Evolutionary conservation across 805 yeast species (phyloP), one percentile per base, ranked within the genome.

Genomic region (Danielia reshetovae): DNA sequence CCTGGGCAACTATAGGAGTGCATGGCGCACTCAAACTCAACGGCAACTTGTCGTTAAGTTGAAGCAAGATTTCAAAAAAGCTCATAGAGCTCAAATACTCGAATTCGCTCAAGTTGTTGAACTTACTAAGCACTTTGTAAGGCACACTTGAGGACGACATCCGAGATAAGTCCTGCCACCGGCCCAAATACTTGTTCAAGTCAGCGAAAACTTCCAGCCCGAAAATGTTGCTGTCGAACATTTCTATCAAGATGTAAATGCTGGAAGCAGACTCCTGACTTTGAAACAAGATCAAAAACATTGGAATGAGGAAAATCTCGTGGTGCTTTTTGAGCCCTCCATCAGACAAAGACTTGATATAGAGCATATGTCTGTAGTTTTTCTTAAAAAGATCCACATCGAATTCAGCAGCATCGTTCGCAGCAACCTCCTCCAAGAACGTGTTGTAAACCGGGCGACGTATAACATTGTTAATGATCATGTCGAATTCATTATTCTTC

Each of bases 1-100:
- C 32, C 18, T 45, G 46, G 2, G 42, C 39, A 13, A 52, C 27
- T 5, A 64, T 50, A 14, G 73, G 72, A 3, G 72, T 67, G 2
- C 68, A 57, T 6, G 72, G 70, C 4, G 73, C 71, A 13, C 68
- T 61, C 23, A 65, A 49, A 50, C 72, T 65, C 42, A 67, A 55
- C 0, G 73, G 72, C 27, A 65, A 49, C 31, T 56, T 55, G 47
- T 67, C 73, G 46, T 64, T 65, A n/a, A 65, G 44, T 38, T 65
- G 71, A 24, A 50, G 36, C 9, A 65, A 29, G 19, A 66, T 47
- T 35, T 63, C 67, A 36, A 63, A 63, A 11, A 67, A 47, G 5
- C 43, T 41, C 12, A 42, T 54, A 2, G 60, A 48, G 38, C 49
- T 58, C 30, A 67, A 49, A 28, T 51, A 43, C 17, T 56, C 60